These are phyloP conservation scores for Micractinium sp. DNA, from an alignment of 139 green algal genomes.

Conservation along the genomic window DNA sequence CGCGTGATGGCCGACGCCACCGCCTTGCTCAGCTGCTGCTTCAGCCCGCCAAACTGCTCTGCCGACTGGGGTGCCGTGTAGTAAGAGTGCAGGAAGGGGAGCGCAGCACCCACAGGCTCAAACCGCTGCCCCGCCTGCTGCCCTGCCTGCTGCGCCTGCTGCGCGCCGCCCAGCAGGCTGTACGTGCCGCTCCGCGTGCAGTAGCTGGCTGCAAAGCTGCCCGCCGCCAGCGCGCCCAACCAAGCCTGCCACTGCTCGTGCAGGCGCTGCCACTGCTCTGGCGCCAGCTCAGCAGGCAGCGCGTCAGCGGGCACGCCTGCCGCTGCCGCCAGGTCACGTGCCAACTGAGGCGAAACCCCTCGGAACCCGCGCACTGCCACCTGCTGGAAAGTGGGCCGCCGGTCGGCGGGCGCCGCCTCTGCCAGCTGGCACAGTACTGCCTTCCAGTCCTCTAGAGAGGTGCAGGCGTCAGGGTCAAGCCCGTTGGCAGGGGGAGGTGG, in stretches of 20 bases:
- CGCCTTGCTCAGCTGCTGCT: slow-evolving; percentile 48
- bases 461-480: slow-evolving; percentile 51
- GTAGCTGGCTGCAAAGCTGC: slow-evolving; percentile 45
- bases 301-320: slow-evolving; percentile 25
- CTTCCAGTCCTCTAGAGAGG: slow-evolving; percentile 48
- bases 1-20: slow-evolving; percentile 57
- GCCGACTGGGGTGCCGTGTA: slow-evolving; percentile 60
- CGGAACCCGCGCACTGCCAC: slow-evolving; percentile 64
- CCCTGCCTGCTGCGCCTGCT: slow-evolving; percentile 21
- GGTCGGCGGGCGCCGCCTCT: neutral
- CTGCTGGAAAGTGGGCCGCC: neutral
- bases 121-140: too few relatives aligned
- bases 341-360: slow-evolving; percentile 74
- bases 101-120: slow-evolving; percentile 12
- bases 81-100: slow-evolving; percentile 63
- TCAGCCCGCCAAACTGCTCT: slow-evolving; percentile 53
- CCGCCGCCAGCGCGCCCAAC: slow-evolving; percentile 49
- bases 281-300: slow-evolving; percentile 22
- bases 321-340: slow-evolving; percentile 60
- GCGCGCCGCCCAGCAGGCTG: slow-evolving; percentile 61
- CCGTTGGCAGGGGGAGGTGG: slow-evolving; percentile 66
- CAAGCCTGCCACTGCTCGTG: slow-evolving; percentile 65
- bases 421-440: slow-evolving; percentile 53
- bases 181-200: slow-evolving; percentile 36
- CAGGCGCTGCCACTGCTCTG: slow-evolving; percentile 55